phyloP scores from a whole-genome alignment of 225 moss, liverwort and hornwort species.

The Polytrichum formosum region DNA sequence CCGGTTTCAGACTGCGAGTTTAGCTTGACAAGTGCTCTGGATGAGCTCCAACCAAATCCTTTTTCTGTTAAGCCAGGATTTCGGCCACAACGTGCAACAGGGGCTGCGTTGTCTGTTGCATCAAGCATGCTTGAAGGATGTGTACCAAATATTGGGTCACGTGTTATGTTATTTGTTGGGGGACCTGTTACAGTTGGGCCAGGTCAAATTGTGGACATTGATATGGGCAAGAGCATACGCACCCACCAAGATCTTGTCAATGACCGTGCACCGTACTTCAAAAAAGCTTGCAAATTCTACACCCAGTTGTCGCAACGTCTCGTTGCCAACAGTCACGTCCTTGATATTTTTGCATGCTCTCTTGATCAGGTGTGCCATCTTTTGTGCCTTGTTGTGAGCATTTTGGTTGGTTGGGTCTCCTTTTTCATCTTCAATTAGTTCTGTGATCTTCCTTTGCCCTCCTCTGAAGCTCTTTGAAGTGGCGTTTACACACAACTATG shows the following conservation, averaged over 20 bases:
- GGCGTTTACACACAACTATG: too few relatives aligned
- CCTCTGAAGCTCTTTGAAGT: too few relatives aligned
- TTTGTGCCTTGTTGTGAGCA: not conserved
- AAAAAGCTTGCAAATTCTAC: constrained; percentile 93
- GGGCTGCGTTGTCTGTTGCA: constrained; percentile 89
- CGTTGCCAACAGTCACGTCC: constrained; percentile 69
- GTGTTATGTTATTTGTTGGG: constrained; percentile 87
- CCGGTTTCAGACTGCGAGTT: constrained; percentile 92
- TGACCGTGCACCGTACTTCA: constrained; percentile 73
- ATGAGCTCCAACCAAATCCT: constrained; percentile 80
- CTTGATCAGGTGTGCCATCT: constrained; percentile 64
- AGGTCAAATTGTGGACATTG: constrained; percentile 88
- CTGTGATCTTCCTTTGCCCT: too few relatives aligned
- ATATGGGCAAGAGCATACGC: constrained; percentile 87
- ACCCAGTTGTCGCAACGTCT: constrained; percentile 74
- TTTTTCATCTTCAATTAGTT: too few relatives aligned
- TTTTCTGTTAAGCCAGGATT: constrained; percentile 47
- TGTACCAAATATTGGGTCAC: constrained; percentile 72
- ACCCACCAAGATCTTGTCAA: constrained; percentile 93
- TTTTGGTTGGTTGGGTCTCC: too few relatives aligned
- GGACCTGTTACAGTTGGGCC: constrained; percentile 91
- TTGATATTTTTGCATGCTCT: constrained; percentile 97
- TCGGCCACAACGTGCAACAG: constrained; percentile 76
- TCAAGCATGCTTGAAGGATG: constrained; percentile 78
- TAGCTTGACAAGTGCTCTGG: constrained; percentile 64